Evolutionary conservation across 257 asterid genomes (phyloP), one percentile per base, ranked within the genome.

Genomic region (Cynanchum wilfordii): DNA sequence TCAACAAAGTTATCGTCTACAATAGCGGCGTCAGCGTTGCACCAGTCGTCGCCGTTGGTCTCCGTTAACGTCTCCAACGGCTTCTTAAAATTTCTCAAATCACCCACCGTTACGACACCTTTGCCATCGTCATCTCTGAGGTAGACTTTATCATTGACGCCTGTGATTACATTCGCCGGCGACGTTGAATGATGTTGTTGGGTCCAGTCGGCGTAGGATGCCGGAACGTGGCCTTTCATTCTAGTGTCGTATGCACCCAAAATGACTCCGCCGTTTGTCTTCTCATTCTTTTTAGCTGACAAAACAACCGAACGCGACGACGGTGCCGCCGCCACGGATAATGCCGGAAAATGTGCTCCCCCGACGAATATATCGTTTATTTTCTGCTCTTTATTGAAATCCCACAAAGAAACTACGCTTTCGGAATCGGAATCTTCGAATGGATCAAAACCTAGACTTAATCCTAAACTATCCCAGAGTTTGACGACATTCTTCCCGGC

Each of bases 391-490:
- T 68, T 80, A 30, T 80, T 74, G 11, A 70, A 77, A 36, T 84
- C 92, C 98, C 96, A 90, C 4, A 85, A 78, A 7, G 96, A 87
- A 54, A 92, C 96, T 0, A 90, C 88, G 72, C 78, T 75, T 12
- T 74, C 63, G 0, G 86, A 66, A 29, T 74, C 58, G 10, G 86
- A 71, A 12, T 88, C 91, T 16, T 87, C 96, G 12, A 85, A 71
- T 15, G 73, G 79, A 80, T 89, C 95, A 7, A 90, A 81, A 58
- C 83, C 86, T 29, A 90, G 63, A 51, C 82, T 86, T 29, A 88
- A 73, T 15, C 90, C 87, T 49, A 93, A 71, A 66, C 91, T 88
- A 75, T 95, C 99, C 98, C 99, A 92, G 12, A 92, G 85, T 87
- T 84, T 89, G 0, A 95, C 99, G 7, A 95, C 96, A 55, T 79